Base-by-base conservation (phyloP, 106 monocot genomes). In the Dactylorhiza incarnata region DNA sequence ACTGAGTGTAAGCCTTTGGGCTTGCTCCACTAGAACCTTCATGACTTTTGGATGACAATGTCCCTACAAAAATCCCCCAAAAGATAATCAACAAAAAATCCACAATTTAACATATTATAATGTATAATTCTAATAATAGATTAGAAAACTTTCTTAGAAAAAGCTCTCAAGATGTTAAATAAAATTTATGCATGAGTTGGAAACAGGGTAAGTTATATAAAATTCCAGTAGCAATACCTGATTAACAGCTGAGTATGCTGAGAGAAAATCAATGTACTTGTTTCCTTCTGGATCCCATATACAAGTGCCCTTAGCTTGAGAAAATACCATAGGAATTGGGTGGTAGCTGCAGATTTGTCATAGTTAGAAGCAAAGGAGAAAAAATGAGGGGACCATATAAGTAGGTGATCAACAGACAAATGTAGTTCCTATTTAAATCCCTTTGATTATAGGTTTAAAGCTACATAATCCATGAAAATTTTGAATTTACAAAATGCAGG, bases 211-310 rank as follows among this genome's bases (percentile, higher is more conserved):
- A 5, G 12, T 20, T 49, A 72, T 14, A 70, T 14, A 19, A 71
- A 19, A 9, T 20, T 46, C 3, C 44, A 72, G 9, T 49, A 49
- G 22, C 13, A 69, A 55, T 24, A 88, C 99, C 94, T 99, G 99
- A 83, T 92, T 99, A 10, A 99, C 99, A 54, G 99, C 99, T 83
- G 99, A 99, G 73, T 99, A 99, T 74, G 94, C 99, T 75, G 99
- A 99, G 25, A 99, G 77, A 72, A 99, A 99, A 80, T 99, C 99
- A 72, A 99, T 83, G 84, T 99, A 99, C 69, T 88, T 91, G 73
- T 99, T 89, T 59, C 99, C 99, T 89, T 99, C 99, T 44, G 99
- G 99, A 73, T 99, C 99, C 92, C 94, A 91, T 62, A 99, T 83
- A 62, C 78, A 88, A 70, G 85, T 51, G 2, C 99, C 99, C 75